phyloP scores from a whole-genome alignment of 2,329 filamentous ascomycete species.

The Cyclaneusma minus region DNA sequence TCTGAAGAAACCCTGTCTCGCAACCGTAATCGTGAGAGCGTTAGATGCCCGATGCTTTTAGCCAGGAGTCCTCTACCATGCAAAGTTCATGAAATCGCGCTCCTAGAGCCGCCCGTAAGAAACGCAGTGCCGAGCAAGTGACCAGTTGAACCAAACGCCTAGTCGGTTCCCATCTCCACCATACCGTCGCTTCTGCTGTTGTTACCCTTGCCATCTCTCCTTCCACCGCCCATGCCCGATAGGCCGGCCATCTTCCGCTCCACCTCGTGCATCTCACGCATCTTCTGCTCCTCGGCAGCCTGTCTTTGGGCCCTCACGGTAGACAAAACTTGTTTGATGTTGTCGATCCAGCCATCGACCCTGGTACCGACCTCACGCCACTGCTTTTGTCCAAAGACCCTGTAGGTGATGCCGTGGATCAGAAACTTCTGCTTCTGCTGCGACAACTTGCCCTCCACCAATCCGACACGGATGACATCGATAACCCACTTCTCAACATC shows the following conservation, averaged over 20 bases:
- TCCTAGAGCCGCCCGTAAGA: too few relatives aligned
- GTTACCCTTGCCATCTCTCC: constrained; percentile 21
- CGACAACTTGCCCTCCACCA: constrained; percentile 91
- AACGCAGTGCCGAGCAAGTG: too few relatives aligned
- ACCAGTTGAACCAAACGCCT: constrained; percentile 5
- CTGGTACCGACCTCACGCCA: constrained; percentile 89
- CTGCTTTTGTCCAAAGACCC: constrained; percentile 95
- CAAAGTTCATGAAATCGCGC: too few relatives aligned
- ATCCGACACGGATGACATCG: constrained; percentile 86
- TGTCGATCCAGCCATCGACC: constrained; percentile 80
- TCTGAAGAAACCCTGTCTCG: too few relatives aligned
- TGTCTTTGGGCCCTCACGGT: constrained; percentile 71
- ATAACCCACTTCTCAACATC: constrained; percentile 99
- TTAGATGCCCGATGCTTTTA: too few relatives aligned
- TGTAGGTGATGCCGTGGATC: constrained; percentile 90
- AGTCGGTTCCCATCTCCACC: constrained; percentile 20
- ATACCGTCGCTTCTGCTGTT: constrained; percentile 18
- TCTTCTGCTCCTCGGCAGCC: constrained; percentile 61
- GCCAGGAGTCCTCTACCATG: too few relatives aligned
- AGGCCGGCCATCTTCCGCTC: constrained; percentile 40
- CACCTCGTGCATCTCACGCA: constrained; percentile 58
- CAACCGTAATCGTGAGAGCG: too few relatives aligned
- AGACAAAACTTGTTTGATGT: constrained; percentile 60
- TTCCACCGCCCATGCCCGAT: constrained; percentile 23
- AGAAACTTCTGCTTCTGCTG: constrained; percentile 88